Base-by-base conservation (phyloP, 192 early-diverging fungal genomes). In the Linnemannia exigua region DNA sequence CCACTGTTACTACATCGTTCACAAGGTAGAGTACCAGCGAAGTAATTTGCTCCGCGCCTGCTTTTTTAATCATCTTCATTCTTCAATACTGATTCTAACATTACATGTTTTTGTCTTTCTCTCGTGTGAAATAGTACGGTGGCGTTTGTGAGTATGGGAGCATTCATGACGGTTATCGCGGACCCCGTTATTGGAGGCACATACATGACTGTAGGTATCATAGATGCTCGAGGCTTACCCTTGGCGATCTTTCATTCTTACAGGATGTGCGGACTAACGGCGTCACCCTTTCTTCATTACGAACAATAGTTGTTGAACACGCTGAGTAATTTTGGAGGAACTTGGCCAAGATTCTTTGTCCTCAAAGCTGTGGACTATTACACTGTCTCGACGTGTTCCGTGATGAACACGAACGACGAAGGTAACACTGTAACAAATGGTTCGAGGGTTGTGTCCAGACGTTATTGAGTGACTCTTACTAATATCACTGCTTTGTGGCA, bases 161-260 rank as follows among this genome's bases (percentile, higher is more conserved):
- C 95, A 3, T 99, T 98, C 86, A 96, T 98, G 89, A 96, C 98
- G 2, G 94, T 94, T 87, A 98, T 99, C 70, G 96, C 95, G 5
- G 98, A 99, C 83, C 98, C 98, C 9, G 86, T 95, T n/a, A 98
- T 99, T 77, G 98, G 97, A 75, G 95, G 95, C 41, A 95, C 95
- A 5, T 96, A 96, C 66, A 81, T 81, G 80, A 81, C 80, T 1
- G 91, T 92, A 88, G 87, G 90, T 75, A 19, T 17, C 2, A 25
- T 25, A 25, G 22, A 2, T n/a, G 22, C 25, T 25, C 22, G 11
- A 54, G 22, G n/a, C n/a, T n/a, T 6, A 25, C 1, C 51, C 51
- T 54, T 54, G n/a, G n/a, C n/a, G n/a, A n/a, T n/a, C n/a, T 7
- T n/a, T 11, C 7, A 54, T 47, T 47, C 4, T 50, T 50, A 14